Conservation (phyloP, 2,329 filamentous ascomycete genomes). For the Cercospora sesami region DNA sequence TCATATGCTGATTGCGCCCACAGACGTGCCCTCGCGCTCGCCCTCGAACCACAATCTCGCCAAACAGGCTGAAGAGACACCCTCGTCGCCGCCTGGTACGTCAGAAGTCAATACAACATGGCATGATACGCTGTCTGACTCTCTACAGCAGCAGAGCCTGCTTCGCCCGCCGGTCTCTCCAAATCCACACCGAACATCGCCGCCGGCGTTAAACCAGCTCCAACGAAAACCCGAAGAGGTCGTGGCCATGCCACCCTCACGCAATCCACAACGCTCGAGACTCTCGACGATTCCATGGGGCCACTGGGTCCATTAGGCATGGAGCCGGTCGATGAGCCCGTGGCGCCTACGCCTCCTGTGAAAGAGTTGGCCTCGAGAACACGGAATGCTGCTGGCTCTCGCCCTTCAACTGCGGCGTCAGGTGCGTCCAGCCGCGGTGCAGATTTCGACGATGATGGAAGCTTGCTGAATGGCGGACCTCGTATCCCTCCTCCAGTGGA, state of each 20-base stretch:
- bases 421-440: constrained; percentile 52
- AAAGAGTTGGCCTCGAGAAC: constrained; percentile 56
- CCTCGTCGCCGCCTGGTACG: constrained; percentile 16
- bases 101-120: constrained; percentile 6
- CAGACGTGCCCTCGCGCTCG: constrained; percentile 52
- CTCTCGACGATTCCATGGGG: constrained; percentile 70
- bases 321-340: constrained; percentile 58
- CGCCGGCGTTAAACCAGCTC: constrained; percentile 32
- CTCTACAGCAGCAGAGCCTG: constrained; percentile 11
- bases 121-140: neutral
- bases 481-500: constrained; percentile 66
- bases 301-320: constrained; percentile 68
- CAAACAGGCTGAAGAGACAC: constrained; percentile 40
- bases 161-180: constrained; percentile 20
- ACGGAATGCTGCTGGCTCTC: constrained; percentile 43
- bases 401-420: constrained; percentile 53
- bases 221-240: constrained; percentile 49
- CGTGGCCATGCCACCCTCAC: constrained; percentile 70
- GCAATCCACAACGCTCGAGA: constrained; percentile 75
- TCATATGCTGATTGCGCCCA: constrained; percentile 1
- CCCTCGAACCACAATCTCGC: constrained; percentile 44
- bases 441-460: constrained; percentile 66
- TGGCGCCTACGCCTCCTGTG: constrained; percentile 58
- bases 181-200: constrained; percentile 29
- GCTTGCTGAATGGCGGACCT: constrained; percentile 49